These are phyloP conservation scores for Penicillium desertorum DNA, from an alignment of 495 filamentous ascomycete species.

Conservation along the genomic window DNA sequence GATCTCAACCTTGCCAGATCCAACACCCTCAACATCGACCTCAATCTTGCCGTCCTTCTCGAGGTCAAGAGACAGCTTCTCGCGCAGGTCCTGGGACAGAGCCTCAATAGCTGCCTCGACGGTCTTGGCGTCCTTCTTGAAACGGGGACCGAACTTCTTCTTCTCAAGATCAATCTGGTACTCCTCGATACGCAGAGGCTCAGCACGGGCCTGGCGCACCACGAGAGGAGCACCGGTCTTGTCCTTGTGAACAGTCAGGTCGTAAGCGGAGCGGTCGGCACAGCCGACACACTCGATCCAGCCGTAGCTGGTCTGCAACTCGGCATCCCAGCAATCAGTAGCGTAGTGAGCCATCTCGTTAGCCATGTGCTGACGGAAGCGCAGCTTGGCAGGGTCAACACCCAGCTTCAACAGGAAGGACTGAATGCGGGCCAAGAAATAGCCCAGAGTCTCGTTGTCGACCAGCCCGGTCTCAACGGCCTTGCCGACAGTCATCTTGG, in stretches of 20 bases:
- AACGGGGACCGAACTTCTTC: conserved; percentile 78
- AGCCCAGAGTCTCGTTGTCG: conserved; percentile 85
- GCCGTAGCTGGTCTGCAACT: conserved; percentile 73
- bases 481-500: conserved; percentile 63
- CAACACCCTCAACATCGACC: conserved; percentile 64
- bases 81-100: conserved; percentile 66
- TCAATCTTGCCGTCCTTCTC: conserved; percentile 63
- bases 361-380: conserved; percentile 83
- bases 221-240: conserved; percentile 75
- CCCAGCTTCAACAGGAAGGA: conserved; percentile 71
- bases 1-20: conserved; percentile 66
- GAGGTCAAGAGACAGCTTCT: conserved; percentile 66
- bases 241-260: conserved; percentile 75
- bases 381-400: conserved; percentile 67
- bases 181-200: conserved; percentile 68
- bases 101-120: conserved; percentile 68
- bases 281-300: conserved; percentile 89
- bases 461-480: conserved; percentile 67
- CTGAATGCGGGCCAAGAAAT: conserved; percentile 79
- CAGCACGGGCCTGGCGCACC: conserved; percentile 64
- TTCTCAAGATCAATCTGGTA: conserved; percentile 76
- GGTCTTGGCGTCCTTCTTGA: conserved; percentile 76
- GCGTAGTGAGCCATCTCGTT: conserved; percentile 87
- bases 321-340: conserved; percentile 81
- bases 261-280: conserved; percentile 79